Evolutionary conservation across 805 yeast species (phyloP).

Genomic region (Metschnikowia rubicola): DNA sequence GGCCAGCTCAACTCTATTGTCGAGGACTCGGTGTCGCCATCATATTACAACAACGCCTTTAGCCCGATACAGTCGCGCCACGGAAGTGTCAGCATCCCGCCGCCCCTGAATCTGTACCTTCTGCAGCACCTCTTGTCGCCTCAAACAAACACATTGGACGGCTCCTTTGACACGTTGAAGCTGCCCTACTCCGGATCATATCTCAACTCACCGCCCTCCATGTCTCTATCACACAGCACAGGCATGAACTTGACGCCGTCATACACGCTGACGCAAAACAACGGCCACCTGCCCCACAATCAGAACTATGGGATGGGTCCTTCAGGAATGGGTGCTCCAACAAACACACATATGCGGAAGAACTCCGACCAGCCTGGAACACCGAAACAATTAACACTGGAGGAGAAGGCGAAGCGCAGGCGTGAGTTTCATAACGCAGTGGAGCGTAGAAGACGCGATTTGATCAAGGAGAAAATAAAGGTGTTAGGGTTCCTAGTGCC

Average conservation of each 20-base stretch:
- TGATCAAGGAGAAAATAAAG: slow-evolving; percentile 83
- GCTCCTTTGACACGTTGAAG: slow-evolving; percentile 33
- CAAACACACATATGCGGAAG: slow-evolving; percentile 5
- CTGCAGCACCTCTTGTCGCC: slow-evolving; percentile 40
- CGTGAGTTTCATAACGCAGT: slow-evolving; percentile 93
- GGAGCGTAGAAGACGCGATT: slow-evolving; percentile 85
- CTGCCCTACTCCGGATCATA: slow-evolving; percentile 32
- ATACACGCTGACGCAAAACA: slow-evolving; percentile 1
- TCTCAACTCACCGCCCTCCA: slow-evolving; percentile 38
- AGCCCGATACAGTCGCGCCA: slow-evolving; percentile 32
- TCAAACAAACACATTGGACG: slow-evolving; percentile 23
- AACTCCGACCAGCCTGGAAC: slow-evolving; percentile 19
- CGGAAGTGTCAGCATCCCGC: slow-evolving; percentile 31
- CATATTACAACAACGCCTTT: slow-evolving; percentile 19
- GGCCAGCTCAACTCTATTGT: slow-evolving; percentile 32
- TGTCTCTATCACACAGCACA: slow-evolving; percentile 18
- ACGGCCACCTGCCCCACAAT: slow-evolving; percentile 4
- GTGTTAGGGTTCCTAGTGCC: slow-evolving; percentile 82
- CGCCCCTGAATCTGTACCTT: slow-evolving; percentile 27
- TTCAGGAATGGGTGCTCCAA: slow-evolving; percentile 5
- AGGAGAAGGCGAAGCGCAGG: slow-evolving; percentile 70
- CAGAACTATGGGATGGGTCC: slow-evolving; percentile 6
- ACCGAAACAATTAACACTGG: slow-evolving; percentile 47
- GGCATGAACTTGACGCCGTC: slow-evolving; percentile 7
- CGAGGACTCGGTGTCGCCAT: slow-evolving; percentile 22